These are phyloP conservation scores for Spirogloea muscicola DNA, from an alignment of 139 green algal species.

Conservation along the genomic window DNA sequence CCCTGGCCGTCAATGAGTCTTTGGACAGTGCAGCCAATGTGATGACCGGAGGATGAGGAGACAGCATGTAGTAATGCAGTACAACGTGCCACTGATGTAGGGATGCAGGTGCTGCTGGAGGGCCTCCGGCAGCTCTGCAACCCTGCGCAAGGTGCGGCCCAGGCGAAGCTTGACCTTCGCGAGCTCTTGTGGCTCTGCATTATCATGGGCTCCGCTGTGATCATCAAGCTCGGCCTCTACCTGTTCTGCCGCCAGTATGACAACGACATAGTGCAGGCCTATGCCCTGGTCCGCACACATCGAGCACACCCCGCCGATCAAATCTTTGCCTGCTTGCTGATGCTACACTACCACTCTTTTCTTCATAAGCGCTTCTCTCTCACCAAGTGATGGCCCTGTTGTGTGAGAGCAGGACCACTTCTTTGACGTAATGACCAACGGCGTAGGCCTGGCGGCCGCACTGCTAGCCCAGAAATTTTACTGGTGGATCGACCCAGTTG, in stretches of 20 bases:
- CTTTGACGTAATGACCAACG: slow-evolving; percentile 61
- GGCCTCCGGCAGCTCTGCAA: slow-evolving; percentile 35
- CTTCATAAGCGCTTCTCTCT: too few relatives aligned
- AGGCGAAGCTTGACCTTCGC: neutral
- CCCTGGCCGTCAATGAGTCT: too few relatives aligned
- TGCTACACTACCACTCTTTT: too few relatives aligned
- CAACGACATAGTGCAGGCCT: slow-evolving; percentile 51
- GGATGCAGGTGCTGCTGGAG: slow-evolving; percentile 55
- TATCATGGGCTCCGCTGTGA: slow-evolving; percentile 46
- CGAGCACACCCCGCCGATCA: neutral
- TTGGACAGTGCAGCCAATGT: too few relatives aligned
- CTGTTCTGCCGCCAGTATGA: slow-evolving; percentile 43
- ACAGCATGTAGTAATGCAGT: too few relatives aligned
- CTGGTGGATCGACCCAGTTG: slow-evolving; percentile 51
- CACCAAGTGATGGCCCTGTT: too few relatives aligned
- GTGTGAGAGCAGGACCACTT: slow-evolving; percentile 54
- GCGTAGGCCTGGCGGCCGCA: slow-evolving; percentile 42
- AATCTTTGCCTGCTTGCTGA: neutral
- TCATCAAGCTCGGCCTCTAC: slow-evolving; percentile 52
- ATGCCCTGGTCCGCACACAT: slow-evolving; percentile 38
- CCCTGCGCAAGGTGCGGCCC: too few relatives aligned
- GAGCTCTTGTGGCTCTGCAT: slow-evolving; percentile 13
- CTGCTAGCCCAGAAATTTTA: slow-evolving; percentile 43
- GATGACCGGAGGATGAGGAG: too few relatives aligned
- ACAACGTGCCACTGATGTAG: too few relatives aligned